Conservation (phyloP, 2,329 filamentous ascomycete genomes). For the Claviceps sorghi region DNA sequence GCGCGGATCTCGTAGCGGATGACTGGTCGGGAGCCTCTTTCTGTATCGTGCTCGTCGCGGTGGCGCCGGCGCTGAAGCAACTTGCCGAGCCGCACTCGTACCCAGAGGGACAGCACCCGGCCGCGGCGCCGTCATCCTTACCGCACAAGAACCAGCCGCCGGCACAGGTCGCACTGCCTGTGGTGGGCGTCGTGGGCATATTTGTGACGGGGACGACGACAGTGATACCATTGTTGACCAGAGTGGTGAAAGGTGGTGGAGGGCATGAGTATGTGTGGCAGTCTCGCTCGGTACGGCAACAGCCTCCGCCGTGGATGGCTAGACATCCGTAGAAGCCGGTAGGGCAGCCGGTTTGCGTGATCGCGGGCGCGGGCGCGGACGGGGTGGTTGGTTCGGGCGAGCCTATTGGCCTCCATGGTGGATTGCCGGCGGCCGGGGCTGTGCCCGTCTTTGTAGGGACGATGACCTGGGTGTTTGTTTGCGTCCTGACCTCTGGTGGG, state of each 20-base stretch:
- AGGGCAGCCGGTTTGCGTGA: conserved; percentile 46
- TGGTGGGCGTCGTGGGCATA: conserved; percentile 29
- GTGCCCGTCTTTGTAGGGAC: conserved; percentile 13
- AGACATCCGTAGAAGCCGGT: conserved; percentile 86
- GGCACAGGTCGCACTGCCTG: conserved; percentile 44
- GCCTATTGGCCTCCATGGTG: conserved; percentile 30
- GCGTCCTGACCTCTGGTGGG: conserved; percentile 19
- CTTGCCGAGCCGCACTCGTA: conserved; percentile 59
- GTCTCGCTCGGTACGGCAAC: conserved; percentile 75
- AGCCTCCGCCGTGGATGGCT: conserved; percentile 68
- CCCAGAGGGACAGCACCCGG: conserved; percentile 73
- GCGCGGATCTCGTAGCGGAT: neutral
- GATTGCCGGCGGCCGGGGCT: conserved; percentile 21
- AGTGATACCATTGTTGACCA: conserved; percentile 54
- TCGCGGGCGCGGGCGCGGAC: conserved; percentile 20
- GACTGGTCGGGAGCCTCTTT: conserved; percentile 31
- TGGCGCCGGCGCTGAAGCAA: conserved; percentile 45
- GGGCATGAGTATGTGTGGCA: conserved; percentile 74
- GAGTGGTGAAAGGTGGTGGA: conserved; percentile 40
- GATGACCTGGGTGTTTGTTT: conserved; percentile 11
- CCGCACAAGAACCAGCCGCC: conserved; percentile 65
- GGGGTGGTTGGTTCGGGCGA: conserved; percentile 18
- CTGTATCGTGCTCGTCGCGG: conserved; percentile 40
- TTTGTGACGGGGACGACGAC: conserved; percentile 48
- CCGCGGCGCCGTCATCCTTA: conserved; percentile 39